Evolutionary conservation across 2,329 filamentous ascomycete genomes (phyloP).

Genomic region (Incumbomyces lentus): DNA sequence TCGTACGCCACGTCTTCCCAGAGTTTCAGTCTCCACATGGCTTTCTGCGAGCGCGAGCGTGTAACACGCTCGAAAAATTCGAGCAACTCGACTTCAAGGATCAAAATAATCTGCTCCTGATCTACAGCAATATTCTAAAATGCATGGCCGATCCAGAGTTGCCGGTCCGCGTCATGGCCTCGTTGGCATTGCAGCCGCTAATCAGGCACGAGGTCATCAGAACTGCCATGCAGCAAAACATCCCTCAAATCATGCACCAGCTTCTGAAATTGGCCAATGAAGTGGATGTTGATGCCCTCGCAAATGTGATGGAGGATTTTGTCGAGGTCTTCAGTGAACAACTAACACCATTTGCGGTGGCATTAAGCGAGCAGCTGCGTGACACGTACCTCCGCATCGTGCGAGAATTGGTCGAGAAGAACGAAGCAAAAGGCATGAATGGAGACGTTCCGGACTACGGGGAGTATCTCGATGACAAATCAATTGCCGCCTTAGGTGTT

Average conservation of each 20-base stretch:
- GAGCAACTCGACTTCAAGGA: slow-evolving; percentile 97
- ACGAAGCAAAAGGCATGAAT: slow-evolving; percentile 50
- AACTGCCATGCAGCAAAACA: slow-evolving; percentile 92
- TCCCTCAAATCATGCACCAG: slow-evolving; percentile 99
- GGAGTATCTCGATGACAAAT: slow-evolving; percentile 95
- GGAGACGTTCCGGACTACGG: slow-evolving; percentile 72
- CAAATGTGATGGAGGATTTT: slow-evolving; percentile 99
- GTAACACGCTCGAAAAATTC: slow-evolving; percentile 96
- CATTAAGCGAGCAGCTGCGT: slow-evolving; percentile 85
- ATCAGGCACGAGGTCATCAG: slow-evolving; percentile 93
- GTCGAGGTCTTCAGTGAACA: slow-evolving; percentile 98
- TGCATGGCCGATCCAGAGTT: slow-evolving; percentile 93
- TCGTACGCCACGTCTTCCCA: slow-evolving; percentile 95
- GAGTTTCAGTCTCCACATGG: slow-evolving; percentile 90
- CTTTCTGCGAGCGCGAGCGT: slow-evolving; percentile 86
- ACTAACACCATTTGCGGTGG: slow-evolving; percentile 91
- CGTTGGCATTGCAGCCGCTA: slow-evolving; percentile 84
- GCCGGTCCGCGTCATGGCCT: slow-evolving; percentile 87
- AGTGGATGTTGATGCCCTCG: slow-evolving; percentile 90
- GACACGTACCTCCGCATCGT: slow-evolving; percentile 95
- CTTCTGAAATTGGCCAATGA: slow-evolving; percentile 94
- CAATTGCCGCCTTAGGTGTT: slow-evolving; percentile 90
- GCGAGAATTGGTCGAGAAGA: slow-evolving; percentile 79
- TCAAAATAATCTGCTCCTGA: slow-evolving; percentile 84
- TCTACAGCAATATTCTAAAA: slow-evolving; percentile 93